Base-by-base conservation (phyloP, 441 rosid species). In the Erysimum cheiri region DNA sequence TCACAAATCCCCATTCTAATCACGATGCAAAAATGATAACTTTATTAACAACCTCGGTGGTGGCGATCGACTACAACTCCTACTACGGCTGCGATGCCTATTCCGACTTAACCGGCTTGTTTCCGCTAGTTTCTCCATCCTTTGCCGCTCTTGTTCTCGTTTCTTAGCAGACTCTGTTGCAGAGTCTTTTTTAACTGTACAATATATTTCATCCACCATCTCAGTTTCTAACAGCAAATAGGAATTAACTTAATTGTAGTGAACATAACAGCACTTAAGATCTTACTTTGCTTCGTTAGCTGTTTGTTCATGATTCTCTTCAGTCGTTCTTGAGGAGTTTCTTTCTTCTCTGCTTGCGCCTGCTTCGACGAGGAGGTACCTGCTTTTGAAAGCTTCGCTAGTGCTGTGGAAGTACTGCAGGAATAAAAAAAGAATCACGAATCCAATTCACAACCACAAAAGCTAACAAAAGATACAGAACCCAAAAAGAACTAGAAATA, bases 271-370 rank as follows among this genome's bases (percentile, higher is more conserved):
- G 13, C 15, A 68, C 4, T 49, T 53, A 24, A 53, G 64, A 55
- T 56, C 87, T 41, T 90, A 92, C 99, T 88, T 82, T 95, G 98
- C 71, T 87, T 89, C 64, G 88, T 92, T 72, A 95, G 79, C 85
- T 92, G 99, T 62, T 46, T 85, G 82, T 86, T 90, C 99, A 92
- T 95, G 63, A 95, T 95, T 89, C 98, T 85, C 81, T 95, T 95
- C 17, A 95, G 82, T 62, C 98, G 88, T 80, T 95, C 98, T 78
- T 95, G 99, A 6, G 98, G 99, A 74, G 98, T 95, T 83, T 95
- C 98, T 60, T 87, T 92, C 83, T 92, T 90, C 81, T 80, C 96
- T 44, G 72, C 88, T 48, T 64, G 87, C 11, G 54, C 78, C 74
- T 83, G 97, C 79, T 90, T 95, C 55, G 71, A 74, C 40, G 89